Evolutionary conservation across 805 yeast species (phyloP).

Genomic region (Wickerhamomyces ciferrii): DNA sequence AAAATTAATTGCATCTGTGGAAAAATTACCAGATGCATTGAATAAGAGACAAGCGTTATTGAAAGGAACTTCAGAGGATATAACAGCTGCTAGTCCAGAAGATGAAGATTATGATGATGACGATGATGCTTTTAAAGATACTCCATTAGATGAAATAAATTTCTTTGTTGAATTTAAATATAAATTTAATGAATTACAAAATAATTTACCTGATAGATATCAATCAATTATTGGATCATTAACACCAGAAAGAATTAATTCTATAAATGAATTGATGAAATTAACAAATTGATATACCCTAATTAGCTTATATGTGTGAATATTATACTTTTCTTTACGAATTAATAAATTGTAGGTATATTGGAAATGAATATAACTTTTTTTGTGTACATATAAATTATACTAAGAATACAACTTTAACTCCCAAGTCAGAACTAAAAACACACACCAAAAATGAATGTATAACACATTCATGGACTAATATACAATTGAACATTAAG

Average conservation of each 20-base stretch:
- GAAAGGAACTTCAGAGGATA: slow-evolving; percentile 35
- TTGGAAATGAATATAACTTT: too few relatives aligned
- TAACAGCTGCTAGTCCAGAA: slow-evolving; percentile 10
- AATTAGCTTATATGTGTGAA: too few relatives aligned
- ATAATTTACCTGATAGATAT: slow-evolving; percentile 41
- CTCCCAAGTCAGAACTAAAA: not conserved
- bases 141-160: slow-evolving; percentile 74
- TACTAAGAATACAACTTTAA: not conserved
- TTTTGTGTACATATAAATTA: too few relatives aligned
- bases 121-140: slow-evolving; percentile 75
- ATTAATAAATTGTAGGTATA: too few relatives aligned
- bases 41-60: slow-evolving; percentile 57
- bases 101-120: slow-evolving; percentile 22
- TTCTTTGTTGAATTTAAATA: slow-evolving; percentile 60
- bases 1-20: slow-evolving; percentile 46
- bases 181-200: slow-evolving; percentile 44
- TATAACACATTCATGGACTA: too few relatives aligned
- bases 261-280: not conserved
- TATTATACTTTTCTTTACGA: too few relatives aligned
- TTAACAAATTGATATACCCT: not conserved
- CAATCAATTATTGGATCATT: slow-evolving; percentile 23
- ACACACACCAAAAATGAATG: too few relatives aligned
- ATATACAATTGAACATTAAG: not conserved
- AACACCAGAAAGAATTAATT: slow-evolving; percentile 22
- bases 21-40: slow-evolving; percentile 68